phyloP scores from a whole-genome alignment of 2,329 filamentous ascomycete genomes.

The Arthroderma uncinatum region DNA sequence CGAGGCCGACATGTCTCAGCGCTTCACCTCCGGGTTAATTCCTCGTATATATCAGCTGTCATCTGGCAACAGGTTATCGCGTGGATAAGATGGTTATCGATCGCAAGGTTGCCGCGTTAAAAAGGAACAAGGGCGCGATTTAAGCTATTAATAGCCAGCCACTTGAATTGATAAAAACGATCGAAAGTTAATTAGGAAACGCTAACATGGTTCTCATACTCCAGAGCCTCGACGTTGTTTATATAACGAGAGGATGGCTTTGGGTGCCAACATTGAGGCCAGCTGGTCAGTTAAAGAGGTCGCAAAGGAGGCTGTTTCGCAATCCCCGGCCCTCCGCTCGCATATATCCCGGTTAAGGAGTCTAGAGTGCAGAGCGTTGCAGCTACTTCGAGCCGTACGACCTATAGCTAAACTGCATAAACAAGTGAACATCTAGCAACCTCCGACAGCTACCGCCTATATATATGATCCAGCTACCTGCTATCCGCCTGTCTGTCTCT shows the following conservation, averaged over 20 bases:
- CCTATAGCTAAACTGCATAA: too few species aligned
- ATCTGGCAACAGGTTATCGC: background rate
- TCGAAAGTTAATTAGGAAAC: background rate
- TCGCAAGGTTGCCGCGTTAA: background rate
- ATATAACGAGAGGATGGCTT: background rate
- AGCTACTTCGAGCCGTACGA: background rate
- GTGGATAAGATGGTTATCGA: background rate
- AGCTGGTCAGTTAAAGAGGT: background rate
- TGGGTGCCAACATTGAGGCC: background rate
- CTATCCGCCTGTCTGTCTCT: too few species aligned
- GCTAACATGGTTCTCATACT: background rate
- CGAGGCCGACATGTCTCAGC: conserved; percentile 34
- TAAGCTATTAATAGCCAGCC: background rate
- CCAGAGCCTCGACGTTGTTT: background rate
- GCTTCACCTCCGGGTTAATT: background rate
- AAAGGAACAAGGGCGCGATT: background rate
- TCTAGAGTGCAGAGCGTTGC: too few species aligned
- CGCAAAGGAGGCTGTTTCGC: background rate
- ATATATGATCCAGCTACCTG: too few species aligned
- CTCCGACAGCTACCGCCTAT: too few species aligned
- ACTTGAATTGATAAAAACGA: background rate
- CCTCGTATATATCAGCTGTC: background rate
- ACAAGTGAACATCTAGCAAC: too few species aligned
- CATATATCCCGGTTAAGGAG: background rate
- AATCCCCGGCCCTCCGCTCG: background rate